Evolutionary conservation across 176 grass and related monocot species (phyloP).

Genomic region (Oryza nivara): DNA sequence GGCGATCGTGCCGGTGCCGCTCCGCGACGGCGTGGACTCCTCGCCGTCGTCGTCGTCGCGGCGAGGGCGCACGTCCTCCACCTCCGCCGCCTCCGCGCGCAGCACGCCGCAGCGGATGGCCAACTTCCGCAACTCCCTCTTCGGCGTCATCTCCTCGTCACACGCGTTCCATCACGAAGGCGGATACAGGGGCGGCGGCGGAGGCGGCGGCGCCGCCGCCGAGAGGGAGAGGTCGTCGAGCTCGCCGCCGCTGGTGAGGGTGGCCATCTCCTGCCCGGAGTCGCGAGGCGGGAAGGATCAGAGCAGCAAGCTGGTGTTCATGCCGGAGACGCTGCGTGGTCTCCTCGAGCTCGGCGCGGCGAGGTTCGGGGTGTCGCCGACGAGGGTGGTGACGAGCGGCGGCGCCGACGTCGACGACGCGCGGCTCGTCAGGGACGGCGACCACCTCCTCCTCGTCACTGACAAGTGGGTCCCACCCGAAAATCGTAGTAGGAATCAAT

Average conservation of each 20-base stretch:
- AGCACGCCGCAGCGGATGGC: conserved; percentile 35
- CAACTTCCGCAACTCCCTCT: conserved; percentile 76
- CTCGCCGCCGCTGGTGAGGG: background rate
- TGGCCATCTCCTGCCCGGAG: conserved; percentile 69
- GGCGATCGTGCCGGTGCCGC: conserved; percentile 14
- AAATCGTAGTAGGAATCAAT: background rate
- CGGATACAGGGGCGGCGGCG: background rate
- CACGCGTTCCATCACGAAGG: background rate
- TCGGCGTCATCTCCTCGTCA: conserved; percentile 61
- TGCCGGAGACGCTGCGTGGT: conserved; percentile 62
- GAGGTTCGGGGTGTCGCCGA: conserved; percentile 46
- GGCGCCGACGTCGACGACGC: conserved; percentile 69
- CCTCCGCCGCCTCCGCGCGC: background rate
- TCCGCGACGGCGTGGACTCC: background rate
- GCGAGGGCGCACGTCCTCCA: background rate
- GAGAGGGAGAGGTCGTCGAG: conserved; percentile 5
- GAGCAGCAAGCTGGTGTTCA: conserved; percentile 55
- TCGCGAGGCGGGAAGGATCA: background rate
- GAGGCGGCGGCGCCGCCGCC: background rate
- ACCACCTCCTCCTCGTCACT: conserved; percentile 55
- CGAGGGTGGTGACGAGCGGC: conserved; percentile 54
- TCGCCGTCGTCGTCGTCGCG: background rate
- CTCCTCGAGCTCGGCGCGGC: conserved; percentile 58
- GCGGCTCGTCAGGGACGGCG: conserved; percentile 72
- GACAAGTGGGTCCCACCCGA: conserved; percentile 32